Evolutionary conservation across 225 moss, liverwort and hornwort genomes (phyloP).

Genomic region (Bryoerythrophyllum caledonicum): DNA sequence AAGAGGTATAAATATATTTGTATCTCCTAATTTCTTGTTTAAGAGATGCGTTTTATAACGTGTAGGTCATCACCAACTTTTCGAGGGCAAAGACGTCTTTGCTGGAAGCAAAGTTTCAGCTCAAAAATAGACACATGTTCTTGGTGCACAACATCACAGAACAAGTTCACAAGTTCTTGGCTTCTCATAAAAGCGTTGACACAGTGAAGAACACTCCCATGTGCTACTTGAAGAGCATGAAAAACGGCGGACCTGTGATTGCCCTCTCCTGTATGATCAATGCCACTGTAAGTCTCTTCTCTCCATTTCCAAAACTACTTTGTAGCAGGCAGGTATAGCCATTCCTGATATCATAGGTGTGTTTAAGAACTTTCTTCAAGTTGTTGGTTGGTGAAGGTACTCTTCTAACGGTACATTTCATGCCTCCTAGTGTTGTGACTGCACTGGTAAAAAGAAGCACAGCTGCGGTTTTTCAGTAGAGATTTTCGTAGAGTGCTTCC

Average conservation of each 20-base stretch:
- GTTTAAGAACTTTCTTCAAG: neutral
- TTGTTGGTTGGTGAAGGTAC: neutral
- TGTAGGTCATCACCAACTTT: conserved; percentile 81
- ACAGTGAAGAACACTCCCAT: conserved; percentile 37
- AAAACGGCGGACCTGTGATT: conserved; percentile 40
- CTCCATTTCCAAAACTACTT: neutral
- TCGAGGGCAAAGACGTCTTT: conserved; percentile 64
- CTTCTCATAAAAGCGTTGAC: conserved; percentile 60
- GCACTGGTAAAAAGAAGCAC: no score
- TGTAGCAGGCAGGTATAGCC: neutral
- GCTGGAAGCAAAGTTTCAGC: conserved; percentile 64
- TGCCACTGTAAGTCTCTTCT: conserved; percentile 40
- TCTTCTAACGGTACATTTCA: no score
- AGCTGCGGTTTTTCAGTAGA: no score
- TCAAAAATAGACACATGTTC: conserved; percentile 71
- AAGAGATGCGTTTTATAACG: conserved; percentile 11
- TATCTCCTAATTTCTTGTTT: neutral
- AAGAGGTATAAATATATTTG: conserved; percentile 23
- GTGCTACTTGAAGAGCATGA: conserved; percentile 69
- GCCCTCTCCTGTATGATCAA: conserved; percentile 46
- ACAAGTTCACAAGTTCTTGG: conserved; percentile 41
- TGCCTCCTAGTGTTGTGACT: no score
- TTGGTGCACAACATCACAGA: conserved; percentile 55
- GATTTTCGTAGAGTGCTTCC: no score
- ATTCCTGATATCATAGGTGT: neutral